Evolutionary conservation across 306 rosid species (phyloP).

Genomic region (Corylus heterophylla): DNA sequence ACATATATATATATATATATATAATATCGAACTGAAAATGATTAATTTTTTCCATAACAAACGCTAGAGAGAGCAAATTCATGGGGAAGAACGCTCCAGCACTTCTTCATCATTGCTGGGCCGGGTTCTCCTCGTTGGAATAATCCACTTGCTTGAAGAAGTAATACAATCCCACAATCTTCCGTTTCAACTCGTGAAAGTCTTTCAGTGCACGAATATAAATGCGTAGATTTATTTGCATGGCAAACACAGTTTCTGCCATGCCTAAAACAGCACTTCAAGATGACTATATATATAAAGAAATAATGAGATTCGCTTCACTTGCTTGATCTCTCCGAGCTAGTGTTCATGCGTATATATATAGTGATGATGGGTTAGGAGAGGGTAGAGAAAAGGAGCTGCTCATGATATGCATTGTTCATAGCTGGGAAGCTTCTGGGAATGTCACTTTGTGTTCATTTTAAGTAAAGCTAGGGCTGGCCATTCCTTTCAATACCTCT

Average conservation of each 20-base stretch:
- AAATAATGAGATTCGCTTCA: neutral
- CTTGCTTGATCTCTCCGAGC: neutral
- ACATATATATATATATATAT: no score
- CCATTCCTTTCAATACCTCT: neutral
- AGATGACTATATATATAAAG: neutral
- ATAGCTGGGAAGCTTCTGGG: constrained; percentile 4
- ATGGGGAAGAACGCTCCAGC: neutral
- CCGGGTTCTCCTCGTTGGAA: neutral
- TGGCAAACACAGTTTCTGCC: neutral
- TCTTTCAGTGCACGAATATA: neutral
- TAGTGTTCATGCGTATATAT: no score
- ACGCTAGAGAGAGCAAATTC: neutral
- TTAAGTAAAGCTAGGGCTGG: neutral
- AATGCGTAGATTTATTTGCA: neutral
- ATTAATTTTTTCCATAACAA: no score
- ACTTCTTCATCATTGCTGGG: neutral
- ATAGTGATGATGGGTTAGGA: no score
- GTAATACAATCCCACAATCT: neutral
- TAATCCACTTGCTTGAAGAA: neutral
- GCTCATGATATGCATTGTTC: neutral
- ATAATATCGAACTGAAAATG: neutral
- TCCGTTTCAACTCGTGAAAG: constrained; percentile 5
- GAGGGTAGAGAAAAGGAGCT: neutral
- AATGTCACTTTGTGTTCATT: constrained; percentile 3
- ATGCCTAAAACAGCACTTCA: neutral